These are phyloP conservation scores for Fraxinus velutina DNA, from an alignment of 305 asterid genomes.

Conservation along the genomic window DNA sequence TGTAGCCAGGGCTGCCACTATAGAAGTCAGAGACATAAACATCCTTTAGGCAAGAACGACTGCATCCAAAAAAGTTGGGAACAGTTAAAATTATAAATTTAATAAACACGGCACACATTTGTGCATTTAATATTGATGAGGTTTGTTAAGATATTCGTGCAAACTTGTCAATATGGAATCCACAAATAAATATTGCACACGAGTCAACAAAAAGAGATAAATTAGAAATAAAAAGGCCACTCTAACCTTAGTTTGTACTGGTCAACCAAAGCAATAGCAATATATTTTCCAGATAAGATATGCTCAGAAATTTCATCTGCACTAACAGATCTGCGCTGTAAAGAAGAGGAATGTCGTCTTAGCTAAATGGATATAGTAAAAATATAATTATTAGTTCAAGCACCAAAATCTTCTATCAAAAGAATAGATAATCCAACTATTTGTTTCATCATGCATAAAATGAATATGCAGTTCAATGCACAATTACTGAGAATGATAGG, in stretches of 20 bases:
- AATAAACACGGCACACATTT: neutral
- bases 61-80: conserved; percentile 25
- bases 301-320: conserved; percentile 53
- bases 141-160: neutral
- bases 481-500: neutral
- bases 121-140: neutral
- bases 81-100: neutral
- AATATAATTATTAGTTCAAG: conserved; percentile 2
- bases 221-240: neutral
- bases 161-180: neutral
- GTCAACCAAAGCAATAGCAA: conserved; percentile 83
- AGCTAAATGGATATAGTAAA: conserved; percentile 5
- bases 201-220: conserved; percentile 2
- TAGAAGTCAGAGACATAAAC: conserved; percentile 51
- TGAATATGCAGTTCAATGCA: neutral
- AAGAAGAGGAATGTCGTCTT: conserved; percentile 30
- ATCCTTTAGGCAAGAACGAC: conserved; percentile 51
- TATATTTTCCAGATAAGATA: conserved; percentile 67
- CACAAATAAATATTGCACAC: neutral
- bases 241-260: conserved; percentile 63
- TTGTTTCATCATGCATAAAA: neutral
- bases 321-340: conserved; percentile 87
- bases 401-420: conserved; percentile 6
- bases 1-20: conserved; percentile 54
- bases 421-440: neutral